Conservation (phyloP, 2,329 filamentous ascomycete genomes). For the Waltergamsia citrina region DNA sequence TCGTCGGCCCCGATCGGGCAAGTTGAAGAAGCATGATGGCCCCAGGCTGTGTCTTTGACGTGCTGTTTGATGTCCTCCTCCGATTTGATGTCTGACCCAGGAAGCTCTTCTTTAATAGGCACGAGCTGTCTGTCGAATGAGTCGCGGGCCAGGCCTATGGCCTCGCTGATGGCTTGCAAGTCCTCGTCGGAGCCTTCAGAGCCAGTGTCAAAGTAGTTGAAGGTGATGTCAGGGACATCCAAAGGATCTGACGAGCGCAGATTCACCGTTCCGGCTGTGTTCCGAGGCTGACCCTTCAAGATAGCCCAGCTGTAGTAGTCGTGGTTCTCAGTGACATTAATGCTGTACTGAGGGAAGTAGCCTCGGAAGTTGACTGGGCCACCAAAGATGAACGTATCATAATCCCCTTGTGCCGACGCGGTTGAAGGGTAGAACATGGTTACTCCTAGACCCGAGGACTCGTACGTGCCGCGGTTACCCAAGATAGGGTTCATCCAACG, state of each 20-base stretch:
- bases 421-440: conserved; percentile 21
- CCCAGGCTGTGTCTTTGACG: conserved; percentile 20
- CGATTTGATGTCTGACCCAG: conserved; percentile 8
- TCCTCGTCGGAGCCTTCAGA: conserved; percentile 29
- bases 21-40: conserved; percentile 21
- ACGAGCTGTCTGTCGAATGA: conserved; percentile 9
- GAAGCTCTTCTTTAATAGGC: conserved; percentile 10
- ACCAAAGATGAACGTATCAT: conserved; percentile 17
- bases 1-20: conserved; percentile 20
- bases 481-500: conserved; percentile 18
- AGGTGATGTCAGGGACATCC: conserved; percentile 40
- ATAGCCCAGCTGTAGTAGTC: conserved; percentile 5
- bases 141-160: conserved; percentile 29
- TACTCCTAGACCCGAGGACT: no score
- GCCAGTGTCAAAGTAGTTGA: conserved; percentile 35
- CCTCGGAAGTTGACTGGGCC: conserved; percentile 17
- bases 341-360: conserved; percentile 17
- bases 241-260: conserved; percentile 40
- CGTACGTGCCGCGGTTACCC: conserved; percentile 6
- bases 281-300: conserved; percentile 5
- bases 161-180: conserved; percentile 33
- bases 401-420: conserved; percentile 8
- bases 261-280: conserved; percentile 33
- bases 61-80: conserved; percentile 12
- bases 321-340: conserved; percentile 16